Conservation (phyloP, 2,329 filamentous ascomycete genomes). For the Phaeosphaeriaceae sp. region DNA sequence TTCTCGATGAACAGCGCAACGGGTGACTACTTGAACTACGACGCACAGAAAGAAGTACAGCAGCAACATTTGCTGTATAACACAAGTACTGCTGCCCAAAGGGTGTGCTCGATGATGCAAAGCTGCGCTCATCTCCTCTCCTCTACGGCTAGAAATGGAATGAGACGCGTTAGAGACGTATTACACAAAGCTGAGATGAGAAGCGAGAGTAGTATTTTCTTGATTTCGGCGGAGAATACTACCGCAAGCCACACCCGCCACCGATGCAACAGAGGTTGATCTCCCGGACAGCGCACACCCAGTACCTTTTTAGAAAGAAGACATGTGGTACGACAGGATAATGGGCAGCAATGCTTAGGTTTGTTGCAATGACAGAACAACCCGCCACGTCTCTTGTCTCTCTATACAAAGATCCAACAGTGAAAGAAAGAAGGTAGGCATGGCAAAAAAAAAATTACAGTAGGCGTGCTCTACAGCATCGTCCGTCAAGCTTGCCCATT, state of each 20-base stretch:
- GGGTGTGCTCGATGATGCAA: slow-evolving; percentile 15
- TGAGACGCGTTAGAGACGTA: background rate
- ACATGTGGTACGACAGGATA: background rate
- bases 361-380: too few species aligned
- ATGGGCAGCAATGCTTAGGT: background rate
- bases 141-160: background rate
- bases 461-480: background rate
- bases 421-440: background rate
- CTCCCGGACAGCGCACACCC: background rate
- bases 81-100: slow-evolving; percentile 21
- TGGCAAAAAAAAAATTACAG: background rate
- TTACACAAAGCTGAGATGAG: slow-evolving; percentile 3
- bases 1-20: slow-evolving; percentile 18
- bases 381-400: too few species aligned
- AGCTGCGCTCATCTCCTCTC: slow-evolving; percentile 34
- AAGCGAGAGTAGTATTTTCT: slow-evolving; percentile 3
- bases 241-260: slow-evolving; percentile 21
- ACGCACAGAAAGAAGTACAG: slow-evolving; percentile 20
- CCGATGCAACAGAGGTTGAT: slow-evolving; percentile 2
- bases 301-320: slow-evolving; percentile 2
- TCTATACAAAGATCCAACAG: too few species aligned
- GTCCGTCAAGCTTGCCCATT: slow-evolving; percentile 4
- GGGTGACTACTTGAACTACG: slow-evolving; percentile 23
- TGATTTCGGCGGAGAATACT: slow-evolving; percentile 9
- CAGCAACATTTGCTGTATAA: slow-evolving; percentile 16